Base-by-base conservation (phyloP, 169 alveolate species). In the Eimeria sp. region DNA sequence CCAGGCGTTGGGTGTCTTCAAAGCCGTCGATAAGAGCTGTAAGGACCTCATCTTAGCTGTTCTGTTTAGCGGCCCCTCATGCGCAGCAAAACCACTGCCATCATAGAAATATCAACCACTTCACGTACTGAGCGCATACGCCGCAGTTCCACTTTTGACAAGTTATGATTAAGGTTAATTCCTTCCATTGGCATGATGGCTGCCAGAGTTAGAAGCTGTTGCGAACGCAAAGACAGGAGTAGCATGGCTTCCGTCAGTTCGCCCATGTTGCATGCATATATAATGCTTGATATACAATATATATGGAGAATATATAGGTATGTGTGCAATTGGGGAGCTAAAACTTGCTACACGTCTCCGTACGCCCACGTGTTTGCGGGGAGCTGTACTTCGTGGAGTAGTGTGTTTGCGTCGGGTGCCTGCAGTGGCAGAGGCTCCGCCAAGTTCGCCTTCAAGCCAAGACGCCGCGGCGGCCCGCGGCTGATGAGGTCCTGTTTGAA, bases 1-100 rank as follows among this genome's bases (percentile, higher is more conserved):
- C 46, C 91, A 91, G 87, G 96, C 96, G 27, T 78, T 91, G 60
- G 82, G 87, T 56, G 89, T 91, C 37, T 91, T 91, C 87, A 80
- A 46, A 49, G 89, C 76, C 60, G 91, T 80, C 33, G 85, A 80
- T 40, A 64, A 33, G 14, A 58, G 85, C 49, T 30, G 96, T 91
- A 27, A 60, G 95, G 27, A 0, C 37, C 58, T 25, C 66, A 0
- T 23, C 25, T 27, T 66, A 33, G 11, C 58, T 83, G 52, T 18
- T 25, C 64, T 62, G 2, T 43, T 25, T 40, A 9, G 60, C 58
- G 16, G 46, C 16, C 46, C 46, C 77, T 0, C 77, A 27, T 68
- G 20, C 40, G 30, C 49, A 68, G 77, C 71, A 62, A 62, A 62
- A 20, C 8, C 3, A 62, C 4, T 23, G 27, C 77, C 18, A 43